phyloP scores from a whole-genome alignment of 306 rosid species.

The Potentilla sterilis region DNA sequence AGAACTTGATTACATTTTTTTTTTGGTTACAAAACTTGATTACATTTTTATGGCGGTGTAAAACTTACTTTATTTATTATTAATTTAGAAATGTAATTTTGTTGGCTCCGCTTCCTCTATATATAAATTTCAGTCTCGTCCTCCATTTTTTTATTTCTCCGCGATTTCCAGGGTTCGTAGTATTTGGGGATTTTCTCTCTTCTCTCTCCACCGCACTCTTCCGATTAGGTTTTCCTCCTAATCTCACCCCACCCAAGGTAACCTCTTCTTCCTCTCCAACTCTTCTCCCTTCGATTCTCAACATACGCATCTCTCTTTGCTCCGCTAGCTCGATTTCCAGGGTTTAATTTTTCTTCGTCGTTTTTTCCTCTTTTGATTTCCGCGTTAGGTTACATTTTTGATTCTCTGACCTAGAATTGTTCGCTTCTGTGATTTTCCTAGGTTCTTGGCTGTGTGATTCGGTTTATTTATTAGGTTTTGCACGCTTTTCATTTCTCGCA shows the following conservation, averaged over 20 bases:
- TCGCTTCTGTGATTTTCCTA: neutral
- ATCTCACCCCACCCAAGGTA: slow-evolving; percentile 3
- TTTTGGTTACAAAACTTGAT: no score
- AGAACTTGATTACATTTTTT: no score
- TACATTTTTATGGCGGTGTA: no score
- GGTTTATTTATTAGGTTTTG: no score
- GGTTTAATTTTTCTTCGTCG: neutral
- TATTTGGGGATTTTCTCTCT: slow-evolving; percentile 16
- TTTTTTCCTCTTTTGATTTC: neutral
- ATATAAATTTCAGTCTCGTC: slow-evolving; percentile 4
- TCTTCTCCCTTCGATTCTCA: neutral
- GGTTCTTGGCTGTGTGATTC: neutral
- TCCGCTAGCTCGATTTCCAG: neutral
- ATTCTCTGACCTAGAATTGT: neutral
- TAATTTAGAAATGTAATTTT: no score
- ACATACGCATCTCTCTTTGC: neutral
- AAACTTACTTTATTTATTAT: no score
- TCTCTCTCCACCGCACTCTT: neutral
- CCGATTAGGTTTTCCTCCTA: neutral
- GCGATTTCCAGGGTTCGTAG: slow-evolving; percentile 14
- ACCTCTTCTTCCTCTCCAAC: neutral
- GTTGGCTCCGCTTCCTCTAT: neutral
- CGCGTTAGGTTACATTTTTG: neutral
- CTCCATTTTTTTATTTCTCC: slow-evolving; percentile 2
- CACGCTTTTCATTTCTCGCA: neutral